Base-by-base conservation (phyloP, 257 asterid species). In the Solanum piurae region DNA sequence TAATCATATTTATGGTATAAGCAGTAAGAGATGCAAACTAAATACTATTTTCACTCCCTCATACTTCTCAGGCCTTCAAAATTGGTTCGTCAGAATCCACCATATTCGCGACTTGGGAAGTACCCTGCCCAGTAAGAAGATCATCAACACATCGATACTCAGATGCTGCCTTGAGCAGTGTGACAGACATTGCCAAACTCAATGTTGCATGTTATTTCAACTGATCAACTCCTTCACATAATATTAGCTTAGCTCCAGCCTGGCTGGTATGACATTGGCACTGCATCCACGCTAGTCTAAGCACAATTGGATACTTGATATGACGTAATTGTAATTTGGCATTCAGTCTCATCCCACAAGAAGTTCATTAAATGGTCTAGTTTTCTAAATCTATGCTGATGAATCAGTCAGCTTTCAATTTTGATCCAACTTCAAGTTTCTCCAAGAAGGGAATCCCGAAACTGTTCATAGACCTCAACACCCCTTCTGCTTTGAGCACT, bases 351-450 rank as follows among this genome's bases (percentile, higher is more conserved):
- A 2, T 79, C 69, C 60, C 83, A 40, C 83, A 31, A 49, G 42
- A 46, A 29, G 55, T 49, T 31, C 20, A 18, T 46, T 10, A 82
- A 9, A 29, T 0, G 66, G 40, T 46, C 27, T 20, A 46, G n/a
- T 49, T 27, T 66, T 37, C 83, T 25, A 37, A 25, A 40, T n/a
- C 83, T 29, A 44, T 79, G 52, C 44, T 52, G 52, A 36, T 12
- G 38, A 84, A 62, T 84, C 79, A 84, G 77, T 40, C n/a, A 84
- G 38, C 38, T 84, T 52, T 84, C 77, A 9, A 62, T 93, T 86
- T 93, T 3, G 94, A 90, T 87, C 98, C 98, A 49, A 96, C 94
- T 84, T 89, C 84, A 75, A 96, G 95, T 85, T 92, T 92, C 42
- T 87, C 71, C 92, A 95, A 88, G 91, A 95, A 93, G 5, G 91